Base-by-base conservation (phyloP, 2,329 filamentous ascomycete genomes). In the Peltaster fructicola region DNA sequence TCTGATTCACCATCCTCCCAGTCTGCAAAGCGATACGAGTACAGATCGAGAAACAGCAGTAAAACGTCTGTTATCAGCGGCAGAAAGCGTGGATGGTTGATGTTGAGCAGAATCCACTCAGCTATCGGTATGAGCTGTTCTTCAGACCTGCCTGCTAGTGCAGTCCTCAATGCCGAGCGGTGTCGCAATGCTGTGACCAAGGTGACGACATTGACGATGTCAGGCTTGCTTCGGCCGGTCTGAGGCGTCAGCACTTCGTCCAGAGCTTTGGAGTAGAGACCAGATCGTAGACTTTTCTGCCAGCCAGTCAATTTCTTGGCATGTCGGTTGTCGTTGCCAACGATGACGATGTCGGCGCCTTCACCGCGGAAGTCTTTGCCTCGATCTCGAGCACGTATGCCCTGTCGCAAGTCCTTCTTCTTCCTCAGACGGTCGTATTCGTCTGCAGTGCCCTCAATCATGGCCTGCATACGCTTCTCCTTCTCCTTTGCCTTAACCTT, bases 271-370 rank as follows among this genome's bases (percentile, higher is more conserved):
- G 63, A 63, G 48, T 88, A 95, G 31, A 71, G 66, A 7, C 73
- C 82, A 42, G 75, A 73, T 24, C 84, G 72, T 29, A 95, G 62
- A 36, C 80, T 72, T 31, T 65, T 61, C 48, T 93, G 84, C 85
- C 88, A 98, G 22, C 72, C 69, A 9, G 43, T 36, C 38, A 78
- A 67, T 42, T 68, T 71, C 47, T 70, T 73, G 25, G 58, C 57
- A 43, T 67, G 71, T 15, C 17, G 15, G 31, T 63, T 61, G 19
- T 77, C 71, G 38, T 79, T 74, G 20, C 69, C 68, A 24, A 85
- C 77, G 40, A 95, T 84, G 39, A 92, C 68, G 26, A 93, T 82
- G 45, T 93, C 82, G 13, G 74, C 77, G 21, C 73, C 76, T 49
- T 91, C 80, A 35, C 80, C 84, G 11, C 76, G 65, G 43, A 82